Evolutionary conservation across 2,329 filamentous ascomycete genomes (phyloP).

Genomic region (Cladosporium phlei): DNA sequence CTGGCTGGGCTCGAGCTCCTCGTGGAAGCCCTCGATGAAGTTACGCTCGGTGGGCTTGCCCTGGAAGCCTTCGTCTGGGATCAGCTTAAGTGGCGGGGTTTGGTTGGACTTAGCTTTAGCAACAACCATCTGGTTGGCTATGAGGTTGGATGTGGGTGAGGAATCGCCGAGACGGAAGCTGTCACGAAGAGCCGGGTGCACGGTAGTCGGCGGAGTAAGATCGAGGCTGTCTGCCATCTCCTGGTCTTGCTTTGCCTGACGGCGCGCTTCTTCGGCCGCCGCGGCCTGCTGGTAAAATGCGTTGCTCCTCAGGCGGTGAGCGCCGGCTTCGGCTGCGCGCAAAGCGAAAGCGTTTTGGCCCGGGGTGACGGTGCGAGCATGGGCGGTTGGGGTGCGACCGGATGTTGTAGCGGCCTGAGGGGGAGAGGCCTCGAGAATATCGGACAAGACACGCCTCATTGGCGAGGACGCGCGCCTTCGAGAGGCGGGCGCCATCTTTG

Average conservation of each 20-base stretch:
- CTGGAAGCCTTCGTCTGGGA: conserved; percentile 21
- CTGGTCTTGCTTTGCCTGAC: conserved; percentile 21
- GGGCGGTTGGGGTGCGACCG: too few species aligned
- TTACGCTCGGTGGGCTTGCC: conserved; percentile 35
- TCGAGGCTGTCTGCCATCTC: conserved; percentile 18
- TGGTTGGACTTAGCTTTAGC: too few species aligned
- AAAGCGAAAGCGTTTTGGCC: conserved; percentile 29
- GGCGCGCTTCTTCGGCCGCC: conserved; percentile 20
- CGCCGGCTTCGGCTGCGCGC: conserved; percentile 18
- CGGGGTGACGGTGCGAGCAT: conserved; percentile 13
- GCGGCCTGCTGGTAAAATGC: conserved; percentile 32
- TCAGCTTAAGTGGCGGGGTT: conserved; percentile 22
- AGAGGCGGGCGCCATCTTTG: too few species aligned
- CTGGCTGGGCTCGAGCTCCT: conserved; percentile 27
- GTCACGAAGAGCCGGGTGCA: conserved; percentile 25
- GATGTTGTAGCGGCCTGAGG: too few species aligned
- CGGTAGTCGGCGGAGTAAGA: conserved; percentile 17
- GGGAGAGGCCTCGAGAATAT: conserved; percentile 15
- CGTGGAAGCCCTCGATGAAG: conserved; percentile 37
- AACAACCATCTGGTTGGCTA: too few species aligned
- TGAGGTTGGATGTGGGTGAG: too few species aligned
- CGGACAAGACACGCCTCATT: too few species aligned
- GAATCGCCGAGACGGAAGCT: conserved; percentile 5
- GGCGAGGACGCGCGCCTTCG: too few species aligned
- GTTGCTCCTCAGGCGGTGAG: conserved; percentile 28